phyloP scores from a whole-genome alignment of 164 flowering plant species.

The Kingdonia uniflora region DNA sequence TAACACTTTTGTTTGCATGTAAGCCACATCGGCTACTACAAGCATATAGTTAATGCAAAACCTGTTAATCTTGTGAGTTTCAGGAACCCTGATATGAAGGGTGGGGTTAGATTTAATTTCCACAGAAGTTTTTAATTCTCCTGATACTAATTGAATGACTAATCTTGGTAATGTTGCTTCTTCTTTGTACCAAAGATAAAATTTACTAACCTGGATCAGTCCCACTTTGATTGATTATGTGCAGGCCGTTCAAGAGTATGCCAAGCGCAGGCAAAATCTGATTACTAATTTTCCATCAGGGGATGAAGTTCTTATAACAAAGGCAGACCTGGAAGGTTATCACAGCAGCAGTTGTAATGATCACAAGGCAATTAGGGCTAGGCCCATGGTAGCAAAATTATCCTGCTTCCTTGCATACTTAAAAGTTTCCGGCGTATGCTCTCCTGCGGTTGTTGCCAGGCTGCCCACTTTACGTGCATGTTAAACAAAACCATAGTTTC shows the following conservation, averaged over 20 bases:
- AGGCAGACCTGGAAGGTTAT: conserved; percentile 76
- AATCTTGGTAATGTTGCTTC: not conserved
- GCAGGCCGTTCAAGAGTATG: conserved; percentile 78
- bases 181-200: not conserved
- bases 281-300: conserved; percentile 22
- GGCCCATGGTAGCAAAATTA: conserved; percentile 52
- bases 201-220: not conserved
- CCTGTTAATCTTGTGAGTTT: too few species aligned
- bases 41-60: too few species aligned
- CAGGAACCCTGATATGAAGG: not conserved
- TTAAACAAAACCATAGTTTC: conserved; percentile 12
- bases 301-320: conserved; percentile 63
- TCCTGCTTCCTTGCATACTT: conserved; percentile 59
- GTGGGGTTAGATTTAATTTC: not conserved
- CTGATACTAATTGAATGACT: too few species aligned
- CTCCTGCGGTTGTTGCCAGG: conserved; percentile 27
- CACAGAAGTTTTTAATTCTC: too few species aligned
- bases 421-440: conserved; percentile 30
- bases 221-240: not conserved
- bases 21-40: too few species aligned
- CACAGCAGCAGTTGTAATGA: conserved; percentile 20
- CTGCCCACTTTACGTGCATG: conserved; percentile 48
- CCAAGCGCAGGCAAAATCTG: conserved; percentile 13
- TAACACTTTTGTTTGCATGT: too few species aligned
- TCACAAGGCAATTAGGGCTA: conserved; percentile 19